phyloP scores from a whole-genome alignment of 176 grass and related monocot genomes.

The Raddia distichophylla region DNA sequence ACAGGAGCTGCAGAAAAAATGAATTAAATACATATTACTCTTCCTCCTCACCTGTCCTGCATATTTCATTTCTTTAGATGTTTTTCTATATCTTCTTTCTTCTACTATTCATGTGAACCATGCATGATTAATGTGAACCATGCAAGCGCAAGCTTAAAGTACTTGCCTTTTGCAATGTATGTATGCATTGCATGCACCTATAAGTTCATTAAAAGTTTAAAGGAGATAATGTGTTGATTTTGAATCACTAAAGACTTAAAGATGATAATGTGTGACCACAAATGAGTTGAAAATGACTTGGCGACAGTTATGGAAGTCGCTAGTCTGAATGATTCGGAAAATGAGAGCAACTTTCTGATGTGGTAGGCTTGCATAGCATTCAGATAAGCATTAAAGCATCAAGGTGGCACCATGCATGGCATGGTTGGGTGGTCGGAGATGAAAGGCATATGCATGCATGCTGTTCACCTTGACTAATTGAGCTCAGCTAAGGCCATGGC shows the following conservation, averaged over 20 bases:
- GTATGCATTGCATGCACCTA: neutral
- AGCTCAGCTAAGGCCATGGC: slow-evolving; percentile 12
- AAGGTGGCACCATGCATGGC: neutral
- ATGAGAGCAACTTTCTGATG: slow-evolving; percentile 14
- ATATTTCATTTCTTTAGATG: slow-evolving; percentile 7
- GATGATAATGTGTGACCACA: slow-evolving; percentile 5
- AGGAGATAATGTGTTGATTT: slow-evolving; percentile 16
- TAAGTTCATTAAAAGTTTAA: slow-evolving; percentile 23
- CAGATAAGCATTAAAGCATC: slow-evolving; percentile 41
- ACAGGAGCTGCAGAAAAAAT: neutral
- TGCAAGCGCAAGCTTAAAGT: neutral
- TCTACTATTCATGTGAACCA: no score
- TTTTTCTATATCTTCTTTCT: neutral
- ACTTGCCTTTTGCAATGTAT: neutral
- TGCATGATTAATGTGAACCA: neutral
- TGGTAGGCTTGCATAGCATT: slow-evolving; percentile 24
- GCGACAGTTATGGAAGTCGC: slow-evolving; percentile 19
- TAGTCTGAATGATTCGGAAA: neutral
- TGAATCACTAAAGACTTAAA: slow-evolving; percentile 24
- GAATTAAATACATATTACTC: neutral
- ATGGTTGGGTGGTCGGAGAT: slow-evolving; percentile 32
- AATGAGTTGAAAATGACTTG: slow-evolving; percentile 24
- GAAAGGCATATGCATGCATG: slow-evolving; percentile 21
- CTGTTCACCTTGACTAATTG: slow-evolving; percentile 28
- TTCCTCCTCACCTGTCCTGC: slow-evolving; percentile 1